Conservation (phyloP, 768 basidiomycete genomes). For the Hypholoma sublateritium region DNA sequence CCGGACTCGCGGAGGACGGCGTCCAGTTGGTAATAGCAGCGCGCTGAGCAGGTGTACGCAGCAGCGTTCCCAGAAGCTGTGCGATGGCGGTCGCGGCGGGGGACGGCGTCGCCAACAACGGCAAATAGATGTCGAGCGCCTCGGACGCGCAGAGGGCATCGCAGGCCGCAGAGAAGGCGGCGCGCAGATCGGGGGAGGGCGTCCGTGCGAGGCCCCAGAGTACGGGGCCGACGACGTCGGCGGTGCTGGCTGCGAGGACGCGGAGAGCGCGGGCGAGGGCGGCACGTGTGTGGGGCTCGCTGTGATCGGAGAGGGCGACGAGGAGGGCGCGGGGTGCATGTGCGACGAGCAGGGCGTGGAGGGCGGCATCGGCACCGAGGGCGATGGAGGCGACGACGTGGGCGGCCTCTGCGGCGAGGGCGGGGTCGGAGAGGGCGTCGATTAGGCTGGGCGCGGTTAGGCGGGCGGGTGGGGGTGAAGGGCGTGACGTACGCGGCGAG, state of each 20-base stretch:
- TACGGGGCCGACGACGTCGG: constrained; percentile 70
- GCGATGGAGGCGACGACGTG: constrained; percentile 74
- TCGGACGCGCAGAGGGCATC: neutral
- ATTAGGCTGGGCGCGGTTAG: neutral
- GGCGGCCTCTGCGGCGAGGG: constrained; percentile 69
- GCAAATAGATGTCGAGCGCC: constrained; percentile 44
- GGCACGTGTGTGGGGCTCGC: constrained; percentile 35
- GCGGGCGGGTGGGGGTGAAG: neutral
- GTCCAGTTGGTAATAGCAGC: constrained; percentile 55
- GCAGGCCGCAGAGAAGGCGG: neutral
- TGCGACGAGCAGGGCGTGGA: constrained; percentile 54
- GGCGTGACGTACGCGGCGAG: constrained; percentile 24
- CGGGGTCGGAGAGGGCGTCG: constrained; percentile 13
- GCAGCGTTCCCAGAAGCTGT: constrained; percentile 53
- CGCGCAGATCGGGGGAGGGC: neutral
- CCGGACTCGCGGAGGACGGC: neutral
- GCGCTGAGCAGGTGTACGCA: constrained; percentile 53
- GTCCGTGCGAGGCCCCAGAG: constrained; percentile 55
- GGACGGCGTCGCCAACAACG: constrained; percentile 44
- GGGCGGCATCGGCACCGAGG: constrained; percentile 62
- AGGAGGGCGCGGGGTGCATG: constrained; percentile 63
- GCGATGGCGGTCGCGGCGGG: constrained; percentile 47
- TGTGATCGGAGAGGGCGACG: constrained; percentile 53
- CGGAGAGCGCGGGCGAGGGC: constrained; percentile 68
- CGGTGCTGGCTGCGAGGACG: constrained; percentile 54